phyloP scores from a whole-genome alignment of 108 stramenopile species.

The Skeletonema costatum region DNA sequence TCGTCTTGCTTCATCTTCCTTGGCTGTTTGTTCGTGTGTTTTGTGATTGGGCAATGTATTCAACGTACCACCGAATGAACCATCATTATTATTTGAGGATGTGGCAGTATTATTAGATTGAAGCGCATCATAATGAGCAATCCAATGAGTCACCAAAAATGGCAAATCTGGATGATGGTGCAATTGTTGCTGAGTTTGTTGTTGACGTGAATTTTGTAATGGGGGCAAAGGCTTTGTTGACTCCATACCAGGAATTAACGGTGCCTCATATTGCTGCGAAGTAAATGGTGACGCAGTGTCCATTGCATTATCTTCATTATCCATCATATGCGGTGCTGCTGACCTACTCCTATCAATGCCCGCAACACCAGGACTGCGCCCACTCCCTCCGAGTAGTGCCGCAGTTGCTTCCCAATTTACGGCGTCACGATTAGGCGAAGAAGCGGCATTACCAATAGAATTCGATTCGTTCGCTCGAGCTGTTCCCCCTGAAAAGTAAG shows the following conservation, averaged over 20 bases:
- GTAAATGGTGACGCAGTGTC: not conserved
- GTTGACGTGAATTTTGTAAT: not conserved
- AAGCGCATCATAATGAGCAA: slow-evolving; percentile 55
- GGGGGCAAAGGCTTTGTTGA: not conserved
- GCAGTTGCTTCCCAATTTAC: slow-evolving; percentile 3
- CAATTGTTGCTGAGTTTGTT: slow-evolving; percentile 1
- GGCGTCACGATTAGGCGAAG: not conserved
- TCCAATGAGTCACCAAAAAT: slow-evolving; percentile 84
- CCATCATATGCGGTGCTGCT: not conserved
- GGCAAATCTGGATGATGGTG: slow-evolving; percentile 57
- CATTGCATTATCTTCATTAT: not conserved
- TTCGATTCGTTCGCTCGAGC: not conserved
- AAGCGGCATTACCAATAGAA: not conserved
- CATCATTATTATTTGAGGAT: not conserved
- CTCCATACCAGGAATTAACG: not conserved
- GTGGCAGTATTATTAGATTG: not conserved
- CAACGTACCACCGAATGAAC: not conserved
- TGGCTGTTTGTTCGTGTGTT: not conserved
- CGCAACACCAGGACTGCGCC: not conserved
- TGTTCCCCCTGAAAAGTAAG: not conserved
- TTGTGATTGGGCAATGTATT: not conserved
- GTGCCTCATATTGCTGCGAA: not conserved
- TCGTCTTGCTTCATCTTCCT: slow-evolving; percentile 44
- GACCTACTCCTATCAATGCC: not conserved
- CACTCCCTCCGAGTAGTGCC: not conserved